phyloP scores from a whole-genome alignment of 2,329 filamentous ascomycete species.

The Leptographium flavum region DNA sequence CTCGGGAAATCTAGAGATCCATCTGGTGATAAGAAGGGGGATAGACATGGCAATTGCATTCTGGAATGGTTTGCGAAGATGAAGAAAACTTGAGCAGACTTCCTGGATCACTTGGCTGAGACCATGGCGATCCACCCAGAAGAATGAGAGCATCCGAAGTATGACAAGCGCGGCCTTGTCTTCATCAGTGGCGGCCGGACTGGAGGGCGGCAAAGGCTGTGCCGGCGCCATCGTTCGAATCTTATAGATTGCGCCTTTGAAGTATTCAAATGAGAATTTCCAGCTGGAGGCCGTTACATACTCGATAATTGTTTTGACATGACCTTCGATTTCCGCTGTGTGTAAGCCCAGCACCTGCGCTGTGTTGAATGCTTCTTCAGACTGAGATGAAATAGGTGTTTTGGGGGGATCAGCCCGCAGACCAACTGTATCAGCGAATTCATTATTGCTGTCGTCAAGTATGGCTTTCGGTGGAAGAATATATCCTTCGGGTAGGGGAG shows the following conservation, averaged over 20 bases:
- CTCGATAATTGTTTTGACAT: slow-evolving; percentile 43
- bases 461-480: slow-evolving; percentile 41
- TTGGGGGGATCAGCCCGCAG: slow-evolving; percentile 10
- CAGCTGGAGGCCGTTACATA: slow-evolving; percentile 53
- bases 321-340: slow-evolving; percentile 34
- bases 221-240: slow-evolving; percentile 29
- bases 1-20: slow-evolving; percentile 49
- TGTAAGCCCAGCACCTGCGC: slow-evolving; percentile 20
- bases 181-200: slow-evolving; percentile 27
- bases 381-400: slow-evolving; percentile 12
- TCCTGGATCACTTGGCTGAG: slow-evolving; percentile 49
- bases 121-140: slow-evolving; percentile 50
- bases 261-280: slow-evolving; percentile 42
- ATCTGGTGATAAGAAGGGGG: slow-evolving; percentile 49
- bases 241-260: slow-evolving; percentile 36
- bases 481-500: slow-evolving; percentile 43
- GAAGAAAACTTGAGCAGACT: slow-evolving; percentile 51
- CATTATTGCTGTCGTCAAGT: slow-evolving; percentile 28
- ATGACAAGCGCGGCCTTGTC: slow-evolving; percentile 38
- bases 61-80: slow-evolving; percentile 50
- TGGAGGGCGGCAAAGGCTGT: slow-evolving; percentile 24
- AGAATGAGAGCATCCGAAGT: slow-evolving; percentile 44
- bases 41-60: slow-evolving; percentile 47
- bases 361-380: slow-evolving; percentile 23
- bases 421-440: background rate